Base-by-base conservation (phyloP, 306 rosid species). In the Inga laurina region DNA sequence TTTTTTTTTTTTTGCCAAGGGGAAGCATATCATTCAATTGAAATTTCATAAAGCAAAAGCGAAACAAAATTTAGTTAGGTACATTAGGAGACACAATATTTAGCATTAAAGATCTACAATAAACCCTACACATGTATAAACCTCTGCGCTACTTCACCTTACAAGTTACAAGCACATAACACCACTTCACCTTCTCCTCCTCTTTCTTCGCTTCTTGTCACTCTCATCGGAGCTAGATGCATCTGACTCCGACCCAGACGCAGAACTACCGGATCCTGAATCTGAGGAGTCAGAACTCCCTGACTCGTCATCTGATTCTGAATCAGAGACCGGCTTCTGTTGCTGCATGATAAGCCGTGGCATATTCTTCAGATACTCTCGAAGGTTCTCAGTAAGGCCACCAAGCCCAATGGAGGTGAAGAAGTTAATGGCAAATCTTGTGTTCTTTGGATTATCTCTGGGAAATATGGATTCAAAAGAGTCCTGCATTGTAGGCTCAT, bases 381-480 rank as follows among this genome's bases (percentile, higher is more conserved):
- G 97, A 46, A 96, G 84, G 76, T 90, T 96, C 82, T 96, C 99
- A 0, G 99, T 96, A 77, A 96, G 91, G 61, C 98, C 97, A 80
- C 97, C 98, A 78, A 96, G 98, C 56, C 99, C 98, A 79, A 95
- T 95, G 46, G 98, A 93, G 16, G 99, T 95, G 88, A 95, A 95
- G 85, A 95, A 95, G 81, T 96, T 96, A 45, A 96, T 96, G 52
- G 95, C 86, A 79, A 96, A 96, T 35, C 99, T 85, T 21, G 99
- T 93, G 86, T 96, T 93, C 82, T 93, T 96, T 14, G 99, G 99
- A 76, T 91, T 92, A 54, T 96, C 98, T 87, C 51, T 91, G 0
- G 95, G 92, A 76, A 91, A 91, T 43, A 91, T 90, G 16, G 92
- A 88, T 32, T 91, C 95, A 18, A 82, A 88, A 1, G 90, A 86